Conservation (phyloP, 345 rosid genomes). For the Syzygium grande region DNA sequence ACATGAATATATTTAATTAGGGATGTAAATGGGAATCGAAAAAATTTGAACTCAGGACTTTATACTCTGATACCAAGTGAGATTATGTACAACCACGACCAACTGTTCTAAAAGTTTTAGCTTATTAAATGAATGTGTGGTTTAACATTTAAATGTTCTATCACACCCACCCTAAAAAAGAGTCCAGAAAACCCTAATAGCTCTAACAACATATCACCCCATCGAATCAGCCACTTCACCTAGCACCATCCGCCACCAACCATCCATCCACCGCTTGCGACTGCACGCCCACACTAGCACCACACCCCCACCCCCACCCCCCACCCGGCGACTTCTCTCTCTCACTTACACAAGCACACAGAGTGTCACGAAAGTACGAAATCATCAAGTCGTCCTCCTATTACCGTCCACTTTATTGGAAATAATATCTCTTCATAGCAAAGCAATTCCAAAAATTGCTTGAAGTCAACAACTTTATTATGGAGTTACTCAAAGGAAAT, state of each 20-base stretch:
- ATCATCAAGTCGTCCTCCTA: not conserved
- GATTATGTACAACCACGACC: too few species aligned
- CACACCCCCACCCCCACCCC: fast-evolving
- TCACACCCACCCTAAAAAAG: not conserved
- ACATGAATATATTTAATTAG: too few species aligned
- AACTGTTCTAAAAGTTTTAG: too few species aligned
- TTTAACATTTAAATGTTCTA: too few species aligned
- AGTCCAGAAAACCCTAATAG: not conserved
- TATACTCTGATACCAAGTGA: too few species aligned
- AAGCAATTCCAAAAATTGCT: not conserved
- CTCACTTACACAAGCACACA: not conserved
- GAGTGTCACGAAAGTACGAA: not conserved
- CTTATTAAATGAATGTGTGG: too few species aligned
- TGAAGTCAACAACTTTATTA: not conserved
- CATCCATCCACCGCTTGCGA: not conserved
- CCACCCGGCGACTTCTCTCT: not conserved
- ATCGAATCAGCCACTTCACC: not conserved
- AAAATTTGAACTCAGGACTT: too few species aligned
- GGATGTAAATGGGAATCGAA: too few species aligned
- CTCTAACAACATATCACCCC: not conserved
- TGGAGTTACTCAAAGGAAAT: not conserved
- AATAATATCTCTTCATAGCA: too few species aligned
- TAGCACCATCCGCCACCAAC: not conserved
- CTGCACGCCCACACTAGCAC: not conserved
- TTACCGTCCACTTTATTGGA: not conserved